Evolutionary conservation across 345 rosid species (phyloP).

Genomic region (Eucalyptus erythrocorys): DNA sequence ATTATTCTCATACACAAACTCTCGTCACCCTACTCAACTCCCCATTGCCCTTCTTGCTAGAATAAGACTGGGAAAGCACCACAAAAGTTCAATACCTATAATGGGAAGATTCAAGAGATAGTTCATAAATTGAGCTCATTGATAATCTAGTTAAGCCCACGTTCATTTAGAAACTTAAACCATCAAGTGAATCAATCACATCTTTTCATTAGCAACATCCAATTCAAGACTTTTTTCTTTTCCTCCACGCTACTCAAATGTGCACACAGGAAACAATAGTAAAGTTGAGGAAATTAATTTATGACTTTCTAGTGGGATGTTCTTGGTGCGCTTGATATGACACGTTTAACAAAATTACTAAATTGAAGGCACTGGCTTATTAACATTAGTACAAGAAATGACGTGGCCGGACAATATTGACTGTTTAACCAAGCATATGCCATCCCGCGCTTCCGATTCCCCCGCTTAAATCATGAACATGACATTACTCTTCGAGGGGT

Average conservation of each 20-base stretch:
- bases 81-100: neutral
- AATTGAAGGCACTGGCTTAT: neutral
- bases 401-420: accelerated
- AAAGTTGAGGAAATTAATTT: neutral
- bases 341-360: neutral
- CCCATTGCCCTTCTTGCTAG: neutral
- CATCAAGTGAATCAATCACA: neutral
- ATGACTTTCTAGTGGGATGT: neutral
- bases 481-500: neutral
- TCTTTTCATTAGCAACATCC: neutral
- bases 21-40: neutral
- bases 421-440: neutral
- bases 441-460: neutral
- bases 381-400: neutral
- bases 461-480: neutral
- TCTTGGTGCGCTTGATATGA: neutral
- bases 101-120: neutral
- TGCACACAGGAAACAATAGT: neutral
- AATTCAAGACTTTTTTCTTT: neutral
- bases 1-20: neutral
- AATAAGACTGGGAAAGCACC: neutral
- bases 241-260: neutral
- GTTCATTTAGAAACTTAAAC: neutral
- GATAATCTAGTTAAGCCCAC: neutral
- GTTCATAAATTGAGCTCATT: neutral